These are phyloP conservation scores for Fusarium hostae DNA, from an alignment of 2,329 filamentous ascomycete species.

Conservation along the genomic window DNA sequence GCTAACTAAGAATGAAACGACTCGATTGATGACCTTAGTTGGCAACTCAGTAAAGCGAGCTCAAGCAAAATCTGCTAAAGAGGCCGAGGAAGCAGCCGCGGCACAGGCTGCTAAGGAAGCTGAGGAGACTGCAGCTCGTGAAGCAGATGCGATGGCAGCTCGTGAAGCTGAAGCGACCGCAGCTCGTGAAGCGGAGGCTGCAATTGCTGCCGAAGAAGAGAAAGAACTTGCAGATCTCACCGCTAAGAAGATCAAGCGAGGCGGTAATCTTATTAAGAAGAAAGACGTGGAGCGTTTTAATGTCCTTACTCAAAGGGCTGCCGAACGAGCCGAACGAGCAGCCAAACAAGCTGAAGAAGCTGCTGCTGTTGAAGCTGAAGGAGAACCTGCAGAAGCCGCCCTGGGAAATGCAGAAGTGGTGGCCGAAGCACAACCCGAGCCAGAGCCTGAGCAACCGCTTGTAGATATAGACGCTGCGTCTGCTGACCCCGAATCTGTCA, in stretches of 20 bases:
- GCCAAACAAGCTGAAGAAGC: slow-evolving; percentile 45
- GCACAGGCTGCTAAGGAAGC: slow-evolving; percentile 31
- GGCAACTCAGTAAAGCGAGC: slow-evolving; percentile 38
- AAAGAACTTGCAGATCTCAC: slow-evolving; percentile 38
- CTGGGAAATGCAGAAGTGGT: slow-evolving; percentile 30
- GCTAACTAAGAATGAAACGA: slow-evolving; percentile 35
- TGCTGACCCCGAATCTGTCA: slow-evolving; percentile 2
- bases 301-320: slow-evolving; percentile 28
- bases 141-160: slow-evolving; percentile 30
- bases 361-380: slow-evolving; percentile 25
- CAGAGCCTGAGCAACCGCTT: slow-evolving; percentile 6
- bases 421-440: slow-evolving; percentile 23
- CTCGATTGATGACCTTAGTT: slow-evolving; percentile 36
- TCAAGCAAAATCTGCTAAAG: slow-evolving; percentile 34
- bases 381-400: slow-evolving; percentile 9
- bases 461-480: slow-evolving; percentile 18
- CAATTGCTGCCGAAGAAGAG: slow-evolving; percentile 43
- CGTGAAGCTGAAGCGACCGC: slow-evolving; percentile 29
- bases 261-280: slow-evolving; percentile 40
- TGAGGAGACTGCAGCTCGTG: slow-evolving; percentile 43
- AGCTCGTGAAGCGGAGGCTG: slow-evolving; percentile 45
- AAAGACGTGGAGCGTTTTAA: slow-evolving; percentile 36
- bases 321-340: slow-evolving; percentile 42
- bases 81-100: slow-evolving; percentile 34
- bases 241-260: slow-evolving; percentile 39